Evolutionary conservation across 2,329 filamentous ascomycete species (phyloP).

Genomic region (Fusarium sulawesiense): DNA sequence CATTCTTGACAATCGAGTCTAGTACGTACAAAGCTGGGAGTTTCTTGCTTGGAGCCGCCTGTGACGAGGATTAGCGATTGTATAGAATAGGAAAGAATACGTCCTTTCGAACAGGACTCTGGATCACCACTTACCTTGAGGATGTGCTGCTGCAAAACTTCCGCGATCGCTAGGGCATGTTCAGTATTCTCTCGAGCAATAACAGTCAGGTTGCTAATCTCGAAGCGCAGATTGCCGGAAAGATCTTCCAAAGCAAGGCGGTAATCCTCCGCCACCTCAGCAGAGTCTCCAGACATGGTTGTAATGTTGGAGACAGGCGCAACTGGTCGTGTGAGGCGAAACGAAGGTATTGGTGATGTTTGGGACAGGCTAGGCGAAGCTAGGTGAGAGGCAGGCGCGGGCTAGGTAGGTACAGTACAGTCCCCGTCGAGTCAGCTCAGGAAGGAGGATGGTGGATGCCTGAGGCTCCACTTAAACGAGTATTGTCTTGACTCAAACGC

Average conservation of each 20-base stretch:
- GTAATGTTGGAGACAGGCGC: conserved; percentile 25
- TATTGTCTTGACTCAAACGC: conserved; percentile 6
- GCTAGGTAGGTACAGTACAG: conserved; percentile 4
- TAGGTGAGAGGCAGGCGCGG: conserved; percentile 4
- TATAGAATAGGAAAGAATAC: neutral
- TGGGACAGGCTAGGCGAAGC: conserved; percentile 23
- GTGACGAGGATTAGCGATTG: conserved; percentile 53
- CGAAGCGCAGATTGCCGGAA: conserved; percentile 88
- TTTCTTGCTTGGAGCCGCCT: conserved; percentile 91
- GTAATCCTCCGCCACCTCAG: conserved; percentile 95
- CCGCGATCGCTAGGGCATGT: conserved; percentile 91
- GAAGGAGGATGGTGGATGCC: conserved; percentile 8
- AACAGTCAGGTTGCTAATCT: conserved; percentile 96
- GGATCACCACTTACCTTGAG: conserved; percentile 77
- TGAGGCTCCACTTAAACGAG: conserved; percentile 19
- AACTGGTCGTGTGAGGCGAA: conserved; percentile 20
- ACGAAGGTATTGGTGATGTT: conserved; percentile 21
- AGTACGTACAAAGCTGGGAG: conserved; percentile 96
- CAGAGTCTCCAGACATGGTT: conserved; percentile 67
- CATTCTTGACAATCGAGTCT: conserved; percentile 98
- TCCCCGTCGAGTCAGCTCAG: neutral
- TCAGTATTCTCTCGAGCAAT: conserved; percentile 98
- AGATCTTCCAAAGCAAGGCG: conserved; percentile 92
- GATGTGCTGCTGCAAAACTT: conserved; percentile 92
- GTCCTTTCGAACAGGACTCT: neutral